Evolutionary conservation across 495 filamentous ascomycete species (phyloP), one percentile per base, ranked within the genome.

Genomic region (Aspergillus ellipticus): DNA sequence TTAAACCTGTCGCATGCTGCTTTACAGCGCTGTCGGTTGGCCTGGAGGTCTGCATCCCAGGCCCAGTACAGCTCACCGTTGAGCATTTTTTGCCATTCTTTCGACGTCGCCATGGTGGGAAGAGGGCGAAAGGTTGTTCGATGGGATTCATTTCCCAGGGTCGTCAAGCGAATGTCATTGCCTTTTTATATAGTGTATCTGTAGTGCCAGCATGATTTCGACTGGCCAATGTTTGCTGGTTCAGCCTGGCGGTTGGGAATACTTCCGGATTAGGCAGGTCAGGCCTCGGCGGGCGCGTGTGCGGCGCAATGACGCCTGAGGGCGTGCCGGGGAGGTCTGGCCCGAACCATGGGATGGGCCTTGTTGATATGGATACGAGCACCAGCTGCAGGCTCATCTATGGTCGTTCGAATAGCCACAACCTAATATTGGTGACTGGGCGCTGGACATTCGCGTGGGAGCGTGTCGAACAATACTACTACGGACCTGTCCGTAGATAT

Each of bases 1-100:
- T 89, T 92, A 71, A 84, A 90, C 8, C 69, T 67, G 8, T 75
- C 59, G 55, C 77, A 84, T 1, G 88, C 87, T 4, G 70, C 55
- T 31, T 77, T 77, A 65, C 86, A 88, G 13, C 82, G 72, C 4
- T 68, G 65, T 1, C 89, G 80, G 20, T 79, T 86, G 0, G 72
- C 76, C 35, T 79, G 66, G 1, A 83, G 72, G 52, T 79, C 75
- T 11, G 77, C 78, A 33, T 76, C 74, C 66, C 80, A 79, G 17
- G 80, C 79, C 67, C 75, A 69, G 55, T 75, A 76, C 11, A 73
- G 63, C 56, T 74, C 73, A 2, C 71, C 71, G 15, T 66, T 68
- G 20, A 70, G 59, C 66, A 72, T 71, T 39, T 70, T 71, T 22
- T 67, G 54, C 67, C 69, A 69, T 61, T 73, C 71, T 51, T 70